Conservation (phyloP, 2,329 filamentous ascomycete species). For the Monosporascus sp. region DNA sequence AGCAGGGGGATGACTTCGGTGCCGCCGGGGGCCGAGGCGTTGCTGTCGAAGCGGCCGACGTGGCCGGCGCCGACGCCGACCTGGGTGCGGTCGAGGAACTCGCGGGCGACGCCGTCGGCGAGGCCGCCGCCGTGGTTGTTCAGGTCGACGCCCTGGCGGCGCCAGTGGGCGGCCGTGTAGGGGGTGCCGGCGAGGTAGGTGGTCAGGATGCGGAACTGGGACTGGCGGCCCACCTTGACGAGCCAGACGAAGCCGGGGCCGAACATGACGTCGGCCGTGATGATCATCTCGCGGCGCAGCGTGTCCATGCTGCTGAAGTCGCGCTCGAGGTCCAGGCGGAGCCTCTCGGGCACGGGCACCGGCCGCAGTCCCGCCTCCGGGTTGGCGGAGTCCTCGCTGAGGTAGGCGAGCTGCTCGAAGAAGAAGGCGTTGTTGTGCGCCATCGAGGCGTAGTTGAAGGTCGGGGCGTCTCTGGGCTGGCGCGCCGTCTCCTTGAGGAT, state of each 20-base stretch:
- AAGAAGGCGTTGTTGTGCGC: conserved; percentile 87
- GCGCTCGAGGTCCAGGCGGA: conserved; percentile 56
- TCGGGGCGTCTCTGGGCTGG: conserved; percentile 67
- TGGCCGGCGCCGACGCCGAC: conserved; percentile 18
- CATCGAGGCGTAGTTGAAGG: conserved; percentile 97
- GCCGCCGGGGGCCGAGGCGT: conserved; percentile 54
- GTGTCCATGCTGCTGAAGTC: conserved; percentile 81
- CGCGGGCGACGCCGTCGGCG: conserved; percentile 20
- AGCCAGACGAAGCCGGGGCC: conserved; percentile 97
- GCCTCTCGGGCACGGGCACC: conserved; percentile 18
- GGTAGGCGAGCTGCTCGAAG: conserved; percentile 53
- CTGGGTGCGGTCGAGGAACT: conserved; percentile 36
- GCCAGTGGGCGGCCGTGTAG: conserved; percentile 78
- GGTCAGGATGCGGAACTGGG: conserved; percentile 62
- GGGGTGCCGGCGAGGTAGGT: conserved; percentile 93
- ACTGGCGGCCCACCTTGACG: conserved; percentile 50
- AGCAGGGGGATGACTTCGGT: conserved; percentile 70
- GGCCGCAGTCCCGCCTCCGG: conserved; percentile 4
- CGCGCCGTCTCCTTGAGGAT: conserved; percentile 73
- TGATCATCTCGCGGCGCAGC: conserved; percentile 71
- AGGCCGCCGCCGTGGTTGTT: conserved; percentile 51
- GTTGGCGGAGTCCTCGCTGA: background rate
- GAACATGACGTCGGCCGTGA: conserved; percentile 86
- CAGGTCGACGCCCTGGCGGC: conserved; percentile 64
- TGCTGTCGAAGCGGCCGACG: conserved; percentile 20